Evolutionary conservation across 768 basidiomycete genomes (phyloP).

Genomic region (Leccinum subgranulosum): DNA sequence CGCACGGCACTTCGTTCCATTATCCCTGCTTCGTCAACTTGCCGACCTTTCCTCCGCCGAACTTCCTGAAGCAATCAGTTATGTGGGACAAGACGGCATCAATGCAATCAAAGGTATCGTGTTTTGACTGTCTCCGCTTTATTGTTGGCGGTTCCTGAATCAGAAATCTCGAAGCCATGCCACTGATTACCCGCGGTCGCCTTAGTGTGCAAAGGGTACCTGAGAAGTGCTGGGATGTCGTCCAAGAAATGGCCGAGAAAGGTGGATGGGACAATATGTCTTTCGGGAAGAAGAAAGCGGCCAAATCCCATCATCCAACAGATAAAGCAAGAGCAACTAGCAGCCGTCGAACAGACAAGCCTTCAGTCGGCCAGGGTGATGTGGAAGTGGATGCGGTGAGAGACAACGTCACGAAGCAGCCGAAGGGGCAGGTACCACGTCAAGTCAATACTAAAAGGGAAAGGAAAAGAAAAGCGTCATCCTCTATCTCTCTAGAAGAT

Average conservation of each 20-base stretch:
- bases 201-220: slow-evolving; percentile 85
- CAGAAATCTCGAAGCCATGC: slow-evolving; percentile 54
- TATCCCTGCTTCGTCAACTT: slow-evolving; percentile 69
- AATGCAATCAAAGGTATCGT: slow-evolving; percentile 60
- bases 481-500: background rate
- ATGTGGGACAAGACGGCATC: slow-evolving; percentile 61
- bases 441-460: slow-evolving; percentile 1
- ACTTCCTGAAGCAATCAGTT: slow-evolving; percentile 55
- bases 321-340: background rate
- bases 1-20: slow-evolving; percentile 70
- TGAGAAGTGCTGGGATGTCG: slow-evolving; percentile 59
- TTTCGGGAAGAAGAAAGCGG: slow-evolving; percentile 36
- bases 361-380: background rate
- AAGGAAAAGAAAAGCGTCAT: slow-evolving; percentile 25
- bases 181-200: slow-evolving; percentile 74
- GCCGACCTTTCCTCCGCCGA: slow-evolving; percentile 37
- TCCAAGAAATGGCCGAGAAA: slow-evolving; percentile 56
- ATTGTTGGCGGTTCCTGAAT: slow-evolving; percentile 3
- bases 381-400: background rate
- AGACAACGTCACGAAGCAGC: slow-evolving; percentile 1
- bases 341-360: background rate
- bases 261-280: slow-evolving; percentile 76
- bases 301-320: background rate
- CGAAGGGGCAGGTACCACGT: background rate
- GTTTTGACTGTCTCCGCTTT: slow-evolving; percentile 1